Base-by-base conservation (phyloP, 371 early-diverging fungal species). In the Mortierella sp. region DNA sequence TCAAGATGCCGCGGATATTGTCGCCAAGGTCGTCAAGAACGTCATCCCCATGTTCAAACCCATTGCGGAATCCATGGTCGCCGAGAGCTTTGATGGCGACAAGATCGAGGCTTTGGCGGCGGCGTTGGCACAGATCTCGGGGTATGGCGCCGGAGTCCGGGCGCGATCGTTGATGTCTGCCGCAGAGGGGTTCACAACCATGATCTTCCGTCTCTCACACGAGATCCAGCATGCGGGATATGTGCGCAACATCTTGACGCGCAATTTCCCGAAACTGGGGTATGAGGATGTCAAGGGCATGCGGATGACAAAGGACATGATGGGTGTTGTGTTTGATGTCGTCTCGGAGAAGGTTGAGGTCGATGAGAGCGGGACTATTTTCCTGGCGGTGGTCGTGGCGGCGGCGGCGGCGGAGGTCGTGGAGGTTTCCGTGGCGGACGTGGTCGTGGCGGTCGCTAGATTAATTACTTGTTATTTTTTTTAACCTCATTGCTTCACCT, bases 281-380 rank as follows among this genome's bases (percentile, higher is more conserved):
- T 93, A 93, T 50, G 94, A 92, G 69, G 95, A 94, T 74, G 88
- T 91, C 78, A 90, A 88, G 77, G 90, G 91, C 67, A 96, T 96
- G 95, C 91, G 96, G 59, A 95, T 97, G 92, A 94, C 93, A 73
- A 92, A 90, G 76, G 98, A 98, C 71, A 91, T 90, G 78, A 90
- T 50, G 87, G 96, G 96, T 59, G 96, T 95, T 31, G 95, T 96
- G 8, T 95, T 95, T 71, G 98, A 98, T 90, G 88, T 97, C 46
- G 86, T 81, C 6, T 89, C 93, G 3, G 89, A 89, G 46, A 93
- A 96, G 82, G 89, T 96, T 31, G 92, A 95, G 84, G 88, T 91
- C 24, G 81, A 84, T 69, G 88, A 89, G 31, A 88, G 81, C 26
- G 80, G 76, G 11, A 80, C 72, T 26, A 88, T 91, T 67, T 51